phyloP scores from a whole-genome alignment of 2,329 filamentous ascomycete genomes.

The Xylaria sp. region DNA sequence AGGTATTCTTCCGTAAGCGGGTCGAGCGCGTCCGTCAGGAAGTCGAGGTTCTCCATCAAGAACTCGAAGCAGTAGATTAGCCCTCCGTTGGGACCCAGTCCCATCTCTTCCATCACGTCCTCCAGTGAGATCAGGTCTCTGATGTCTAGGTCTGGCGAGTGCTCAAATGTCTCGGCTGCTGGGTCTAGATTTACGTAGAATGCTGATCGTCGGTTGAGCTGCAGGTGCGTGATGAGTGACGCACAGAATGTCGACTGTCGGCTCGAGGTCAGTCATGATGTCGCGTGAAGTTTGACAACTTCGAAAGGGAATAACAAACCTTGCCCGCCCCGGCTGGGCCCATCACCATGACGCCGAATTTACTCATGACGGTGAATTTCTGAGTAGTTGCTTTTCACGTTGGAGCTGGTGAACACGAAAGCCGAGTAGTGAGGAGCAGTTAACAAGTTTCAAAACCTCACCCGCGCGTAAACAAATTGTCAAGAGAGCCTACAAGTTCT shows the following conservation, averaged over 20 bases:
- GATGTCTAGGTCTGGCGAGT: conserved; percentile 85
- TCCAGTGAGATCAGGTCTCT: conserved; percentile 89
- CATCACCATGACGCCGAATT: conserved; percentile 95
- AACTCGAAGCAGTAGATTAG: conserved; percentile 82
- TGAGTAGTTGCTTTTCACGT: not conserved
- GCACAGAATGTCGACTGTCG: conserved; percentile 91
- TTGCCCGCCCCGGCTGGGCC: conserved; percentile 96
- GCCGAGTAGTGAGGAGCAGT: not conserved
- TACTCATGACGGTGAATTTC: conserved; percentile 72
- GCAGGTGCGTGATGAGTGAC: conserved; percentile 90
- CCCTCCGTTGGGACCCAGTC: conserved; percentile 75
- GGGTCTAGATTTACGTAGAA: conserved; percentile 99
- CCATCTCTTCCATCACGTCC: conserved; percentile 80
- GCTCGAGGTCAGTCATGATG: not conserved
- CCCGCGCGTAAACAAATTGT: not conserved
- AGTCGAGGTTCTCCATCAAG: conserved; percentile 79
- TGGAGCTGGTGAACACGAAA: not conserved
- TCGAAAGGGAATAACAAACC: conserved; percentile 55
- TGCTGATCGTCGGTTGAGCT: conserved; percentile 88
- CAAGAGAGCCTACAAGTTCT: not conserved
- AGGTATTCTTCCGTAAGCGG: conserved; percentile 93
- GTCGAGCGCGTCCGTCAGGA: conserved; percentile 73
- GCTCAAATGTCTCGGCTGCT: conserved; percentile 90
- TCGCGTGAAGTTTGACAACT: not conserved
- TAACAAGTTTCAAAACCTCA: not conserved